Conservation (phyloP, 495 filamentous ascomycete species). For the Xanthoparmelia taractica region DNA sequence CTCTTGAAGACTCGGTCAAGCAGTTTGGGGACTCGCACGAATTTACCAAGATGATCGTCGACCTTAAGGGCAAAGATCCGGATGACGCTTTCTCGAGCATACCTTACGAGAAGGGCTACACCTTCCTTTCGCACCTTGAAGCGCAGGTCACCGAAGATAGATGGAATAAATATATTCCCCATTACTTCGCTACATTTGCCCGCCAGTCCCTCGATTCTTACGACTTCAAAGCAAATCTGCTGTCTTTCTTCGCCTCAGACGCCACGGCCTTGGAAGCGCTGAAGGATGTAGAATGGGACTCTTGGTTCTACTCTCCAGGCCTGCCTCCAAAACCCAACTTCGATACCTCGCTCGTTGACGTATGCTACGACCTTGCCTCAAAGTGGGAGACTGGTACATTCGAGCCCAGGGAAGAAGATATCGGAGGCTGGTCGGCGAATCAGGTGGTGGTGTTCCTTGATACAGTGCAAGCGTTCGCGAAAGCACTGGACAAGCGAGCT, state of each 20-base stretch:
- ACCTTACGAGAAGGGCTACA: slow-evolving; percentile 68
- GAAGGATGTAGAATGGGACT: slow-evolving; percentile 73
- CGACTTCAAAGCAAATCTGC: slow-evolving; percentile 81
- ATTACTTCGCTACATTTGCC: slow-evolving; percentile 81
- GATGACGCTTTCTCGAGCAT: slow-evolving; percentile 90
- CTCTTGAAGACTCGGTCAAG: slow-evolving; percentile 64
- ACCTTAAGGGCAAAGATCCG: slow-evolving; percentile 82
- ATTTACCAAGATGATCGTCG: slow-evolving; percentile 83
- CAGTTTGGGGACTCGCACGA: slow-evolving; percentile 73
- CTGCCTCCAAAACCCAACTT: slow-evolving; percentile 84
- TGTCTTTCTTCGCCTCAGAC: slow-evolving; percentile 73
- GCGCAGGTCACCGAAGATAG: slow-evolving; percentile 73
- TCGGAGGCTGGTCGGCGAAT: slow-evolving; percentile 66
- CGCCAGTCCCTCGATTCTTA: slow-evolving; percentile 79
- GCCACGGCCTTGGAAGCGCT: slow-evolving; percentile 58
- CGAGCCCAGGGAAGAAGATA: slow-evolving; percentile 58
- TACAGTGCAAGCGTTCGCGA: slow-evolving; percentile 54
- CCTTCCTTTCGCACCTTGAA: slow-evolving; percentile 77
- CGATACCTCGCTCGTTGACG: slow-evolving; percentile 78
- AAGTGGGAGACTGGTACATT: slow-evolving; percentile 65
- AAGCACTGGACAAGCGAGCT: slow-evolving; percentile 52
- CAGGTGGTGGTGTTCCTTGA: slow-evolving; percentile 89
- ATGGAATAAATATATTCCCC: slow-evolving; percentile 89
- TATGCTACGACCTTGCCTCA: slow-evolving; percentile 70
- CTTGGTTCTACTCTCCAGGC: slow-evolving; percentile 76